A percentile compares a stretch with the other conserved stretches of the same genome.
Evolutionary conservation across 306 rosid genomes (phyloP).

Genomic region (Trichosanthes cucumerina): DNA sequence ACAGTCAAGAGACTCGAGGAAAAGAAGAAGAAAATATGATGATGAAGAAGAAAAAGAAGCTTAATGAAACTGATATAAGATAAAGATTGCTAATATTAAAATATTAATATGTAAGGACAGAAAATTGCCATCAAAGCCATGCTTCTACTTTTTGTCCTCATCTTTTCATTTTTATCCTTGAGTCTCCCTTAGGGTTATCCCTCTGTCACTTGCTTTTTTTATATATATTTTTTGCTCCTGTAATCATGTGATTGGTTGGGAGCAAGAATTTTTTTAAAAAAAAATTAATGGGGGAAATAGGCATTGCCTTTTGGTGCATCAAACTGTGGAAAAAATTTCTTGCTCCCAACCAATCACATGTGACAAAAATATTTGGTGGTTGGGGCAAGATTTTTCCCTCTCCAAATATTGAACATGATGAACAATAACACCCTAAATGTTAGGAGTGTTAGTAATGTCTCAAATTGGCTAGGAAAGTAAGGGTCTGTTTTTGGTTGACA

Average conservation of each 20-base stretch:
- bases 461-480: no score
- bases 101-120: conserved; percentile 13
- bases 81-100: conserved; percentile 1
- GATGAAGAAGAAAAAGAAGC: not conserved
- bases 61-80: not conserved
- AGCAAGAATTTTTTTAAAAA: not conserved
- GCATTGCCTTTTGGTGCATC: not conserved
- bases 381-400: no score
- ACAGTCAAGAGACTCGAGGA: not conserved
- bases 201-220: not conserved
- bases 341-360: no score
- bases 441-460: no score
- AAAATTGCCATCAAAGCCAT: conserved; percentile 16
- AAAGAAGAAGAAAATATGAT: no score
- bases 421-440: not conserved
- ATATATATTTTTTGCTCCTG: not conserved
- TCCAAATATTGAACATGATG: not conserved
- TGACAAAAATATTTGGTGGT: no score
- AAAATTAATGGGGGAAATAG: not conserved
- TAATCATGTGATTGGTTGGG: conserved; percentile 22
- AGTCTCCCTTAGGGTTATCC: not conserved
- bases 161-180: conserved; percentile 8
- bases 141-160: conserved; percentile 3
- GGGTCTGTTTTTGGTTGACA: no score
- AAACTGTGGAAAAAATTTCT: no score